Conservation (phyloP, 2,329 filamentous ascomycete species). For the Exophiala lecanii-corni region DNA sequence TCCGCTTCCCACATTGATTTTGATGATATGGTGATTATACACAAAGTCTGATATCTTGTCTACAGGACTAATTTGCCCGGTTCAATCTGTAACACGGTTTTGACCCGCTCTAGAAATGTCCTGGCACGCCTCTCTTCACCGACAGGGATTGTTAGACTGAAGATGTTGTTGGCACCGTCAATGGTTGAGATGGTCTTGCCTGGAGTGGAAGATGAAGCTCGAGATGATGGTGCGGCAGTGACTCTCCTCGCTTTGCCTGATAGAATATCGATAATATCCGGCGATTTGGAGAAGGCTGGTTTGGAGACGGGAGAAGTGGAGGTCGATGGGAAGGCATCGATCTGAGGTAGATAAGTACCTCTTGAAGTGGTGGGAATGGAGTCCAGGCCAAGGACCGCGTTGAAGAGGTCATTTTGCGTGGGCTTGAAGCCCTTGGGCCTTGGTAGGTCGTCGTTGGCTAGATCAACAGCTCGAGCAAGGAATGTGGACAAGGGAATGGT, state of each 20-base stretch:
- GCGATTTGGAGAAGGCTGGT: conserved; percentile 40
- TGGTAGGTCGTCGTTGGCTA: conserved; percentile 85
- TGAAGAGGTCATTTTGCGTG: conserved; percentile 78
- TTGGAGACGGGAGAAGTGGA: conserved; percentile 9
- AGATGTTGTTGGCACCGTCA: conserved; percentile 63
- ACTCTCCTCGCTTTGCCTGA: conserved; percentile 43
- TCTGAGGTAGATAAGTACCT: conserved; percentile 68
- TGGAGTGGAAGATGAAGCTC: not conserved
- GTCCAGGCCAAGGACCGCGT: conserved; percentile 73
- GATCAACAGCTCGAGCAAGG: conserved; percentile 73
- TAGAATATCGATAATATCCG: conserved; percentile 81
- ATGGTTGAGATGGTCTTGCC: conserved; percentile 40
- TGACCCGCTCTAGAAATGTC: conserved; percentile 80
- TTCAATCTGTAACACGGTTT: conserved; percentile 74
- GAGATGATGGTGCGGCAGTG: conserved; percentile 22
- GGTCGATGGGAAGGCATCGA: conserved; percentile 51
- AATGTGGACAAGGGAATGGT: conserved; percentile 82
- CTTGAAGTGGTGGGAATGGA: conserved; percentile 49
- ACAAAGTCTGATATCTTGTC: too few species aligned
- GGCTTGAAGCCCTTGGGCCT: conserved; percentile 59
- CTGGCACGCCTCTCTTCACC: conserved; percentile 77
- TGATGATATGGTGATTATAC: too few species aligned
- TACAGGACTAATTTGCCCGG: conserved; percentile 66
- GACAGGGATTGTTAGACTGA: conserved; percentile 73
- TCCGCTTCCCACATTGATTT: too few species aligned